phyloP scores from a whole-genome alignment of 352 stramenopile species.

The Globisporangium rhizosaccharum region DNA sequence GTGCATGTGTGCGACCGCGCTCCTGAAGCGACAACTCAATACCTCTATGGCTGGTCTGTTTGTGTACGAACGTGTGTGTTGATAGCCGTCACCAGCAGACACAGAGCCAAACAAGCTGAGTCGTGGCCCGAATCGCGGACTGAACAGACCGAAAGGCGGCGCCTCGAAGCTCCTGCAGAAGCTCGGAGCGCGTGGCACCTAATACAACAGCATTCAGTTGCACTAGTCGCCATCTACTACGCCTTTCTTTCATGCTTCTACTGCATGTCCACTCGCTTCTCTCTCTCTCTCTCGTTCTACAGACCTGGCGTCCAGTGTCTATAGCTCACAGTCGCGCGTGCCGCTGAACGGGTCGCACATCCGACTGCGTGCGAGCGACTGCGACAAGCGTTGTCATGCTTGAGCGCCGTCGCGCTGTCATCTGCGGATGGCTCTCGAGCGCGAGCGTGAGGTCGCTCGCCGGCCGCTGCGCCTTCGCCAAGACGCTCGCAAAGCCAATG shows the following conservation, averaged over 20 bases:
- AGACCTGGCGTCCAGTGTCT: no score
- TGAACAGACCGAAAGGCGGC: constrained; percentile 26
- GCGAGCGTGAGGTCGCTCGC: constrained; percentile 6
- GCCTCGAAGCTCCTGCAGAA: constrained; percentile 75
- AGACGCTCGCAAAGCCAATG: constrained; percentile 10
- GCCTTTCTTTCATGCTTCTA: not conserved
- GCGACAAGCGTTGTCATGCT: not conserved
- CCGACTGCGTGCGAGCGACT: no score
- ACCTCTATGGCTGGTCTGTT: not conserved
- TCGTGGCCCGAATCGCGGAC: constrained; percentile 32
- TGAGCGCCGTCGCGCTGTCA: not conserved
- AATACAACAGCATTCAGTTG: not conserved
- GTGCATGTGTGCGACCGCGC: not conserved
- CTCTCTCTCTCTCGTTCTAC: no score
- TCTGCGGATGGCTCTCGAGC: constrained; percentile 1
- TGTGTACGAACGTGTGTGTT: not conserved
- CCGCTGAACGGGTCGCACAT: no score
- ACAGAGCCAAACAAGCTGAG: constrained; percentile 51
- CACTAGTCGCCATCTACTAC: no score
- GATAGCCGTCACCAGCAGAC: constrained; percentile 32
- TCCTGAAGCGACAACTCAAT: not conserved
- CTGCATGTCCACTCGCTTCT: not conserved
- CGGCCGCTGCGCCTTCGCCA: not conserved
- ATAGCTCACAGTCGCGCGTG: no score
- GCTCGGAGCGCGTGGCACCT: constrained; percentile 27